phyloP scores from a whole-genome alignment of 352 stramenopile species.

The Phytophthora macrochlamydospora region DNA sequence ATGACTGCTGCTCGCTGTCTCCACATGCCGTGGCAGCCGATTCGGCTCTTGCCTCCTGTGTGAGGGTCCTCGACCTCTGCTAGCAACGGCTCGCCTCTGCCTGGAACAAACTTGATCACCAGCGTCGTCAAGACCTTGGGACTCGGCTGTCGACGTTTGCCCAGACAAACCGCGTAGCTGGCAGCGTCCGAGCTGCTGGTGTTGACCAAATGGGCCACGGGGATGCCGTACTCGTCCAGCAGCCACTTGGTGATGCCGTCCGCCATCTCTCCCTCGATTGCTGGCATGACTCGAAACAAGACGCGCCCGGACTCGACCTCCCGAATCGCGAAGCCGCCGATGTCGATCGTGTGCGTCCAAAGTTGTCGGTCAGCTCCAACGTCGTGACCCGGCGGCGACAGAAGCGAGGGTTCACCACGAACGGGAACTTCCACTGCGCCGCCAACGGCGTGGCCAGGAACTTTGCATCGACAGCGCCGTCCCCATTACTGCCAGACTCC shows the following conservation, averaged over 20 bases:
- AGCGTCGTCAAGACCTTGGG: constrained; percentile 38
- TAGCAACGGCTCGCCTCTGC: constrained; percentile 35
- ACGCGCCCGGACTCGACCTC: constrained; percentile 31
- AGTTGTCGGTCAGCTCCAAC: constrained; percentile 46
- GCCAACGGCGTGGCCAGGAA: constrained; percentile 38
- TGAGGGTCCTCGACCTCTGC: constrained; percentile 39
- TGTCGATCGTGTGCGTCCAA: constrained; percentile 36
- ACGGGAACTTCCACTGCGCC: constrained; percentile 51
- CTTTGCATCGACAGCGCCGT: constrained; percentile 32
- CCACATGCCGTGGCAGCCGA: constrained; percentile 43
- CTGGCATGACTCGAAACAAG: constrained; percentile 38
- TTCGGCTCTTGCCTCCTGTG: constrained; percentile 33
- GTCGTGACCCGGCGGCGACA: constrained; percentile 37
- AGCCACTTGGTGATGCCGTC: constrained; percentile 44
- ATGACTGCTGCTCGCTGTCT: constrained; percentile 35
- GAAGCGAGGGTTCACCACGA: constrained; percentile 49
- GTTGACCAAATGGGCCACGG: constrained; percentile 33
- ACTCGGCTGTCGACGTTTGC: constrained; percentile 29
- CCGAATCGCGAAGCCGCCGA: constrained; percentile 35
- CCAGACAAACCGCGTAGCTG: constrained; percentile 42
- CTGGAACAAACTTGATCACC: constrained; percentile 38
- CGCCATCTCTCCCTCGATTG: constrained; percentile 24
- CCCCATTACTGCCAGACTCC: constrained; percentile 14
- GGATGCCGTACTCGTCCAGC: constrained; percentile 45
- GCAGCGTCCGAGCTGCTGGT: constrained; percentile 15